Base-by-base conservation (phyloP, 2,329 filamentous ascomycete species). In the Aspergillus floridensis region DNA sequence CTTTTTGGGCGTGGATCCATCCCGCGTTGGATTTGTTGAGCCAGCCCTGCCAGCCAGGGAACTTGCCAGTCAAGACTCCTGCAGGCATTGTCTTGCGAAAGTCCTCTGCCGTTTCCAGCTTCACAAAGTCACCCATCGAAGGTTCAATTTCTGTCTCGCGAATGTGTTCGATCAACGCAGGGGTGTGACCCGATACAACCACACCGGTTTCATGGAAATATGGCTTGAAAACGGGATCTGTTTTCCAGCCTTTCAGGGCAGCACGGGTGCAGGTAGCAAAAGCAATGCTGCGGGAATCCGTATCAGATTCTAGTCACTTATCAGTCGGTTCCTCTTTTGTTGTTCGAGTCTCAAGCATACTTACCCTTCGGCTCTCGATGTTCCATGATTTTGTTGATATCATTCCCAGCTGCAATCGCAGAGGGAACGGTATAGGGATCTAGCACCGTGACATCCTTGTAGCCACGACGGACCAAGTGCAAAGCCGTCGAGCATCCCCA, bases 401-500 rank as follows among this genome's bases (percentile, higher is more conserved):
- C 80, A 68, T 81, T 81, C n/a, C 80, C 80, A 3, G 80, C 80
- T 14, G 80, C 78, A 54, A 81, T 80, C 5, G 72, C 68, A 5
- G 79, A 82, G 1, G 80, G 80, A 3, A 81, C 75, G 0, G 71
- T 71, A 58, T 81, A 75, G 0, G 76, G 76, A 60, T 83, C 81
- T 11, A 84, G 70, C 5, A 83, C 76, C 4, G 74, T 81, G 58
- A 84, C 74, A 61, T 80, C 76, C 44, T 73, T 75, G 65, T 82
- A 83, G 46, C 81, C 81, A 53, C 77, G 73, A 31, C 80, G 76
- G 26, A 80, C 77, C 5, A 84, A 74, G 63, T 83, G 77, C 21
- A 82, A 72, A n/a, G 82, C 81, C n/a, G 81, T 82, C 7, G 78
- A 80, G 35, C 77, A 77, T 12, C 82, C 82, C 71, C 82, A 83